These are phyloP conservation scores for Psophocarpus tetragonolobus DNA, from an alignment of 306 rosid species.

Conservation along the genomic window DNA sequence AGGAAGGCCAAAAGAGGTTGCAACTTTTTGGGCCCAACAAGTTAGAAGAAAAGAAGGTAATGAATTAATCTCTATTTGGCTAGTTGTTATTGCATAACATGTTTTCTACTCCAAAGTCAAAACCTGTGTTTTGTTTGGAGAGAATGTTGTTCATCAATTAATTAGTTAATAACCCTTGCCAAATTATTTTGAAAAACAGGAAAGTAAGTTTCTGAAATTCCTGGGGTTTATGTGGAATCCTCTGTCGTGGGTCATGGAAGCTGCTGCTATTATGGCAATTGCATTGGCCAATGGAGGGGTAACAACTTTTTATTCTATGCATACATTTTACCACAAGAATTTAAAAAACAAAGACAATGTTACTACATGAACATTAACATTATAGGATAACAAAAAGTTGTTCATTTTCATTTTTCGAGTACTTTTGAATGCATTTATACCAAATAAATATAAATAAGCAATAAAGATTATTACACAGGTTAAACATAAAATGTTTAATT, in stretches of 20 bases:
- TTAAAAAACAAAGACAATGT: neutral
- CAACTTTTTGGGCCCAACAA: constrained; percentile 71
- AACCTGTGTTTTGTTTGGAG: neutral
- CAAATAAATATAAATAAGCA: neutral
- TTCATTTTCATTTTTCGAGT: neutral
- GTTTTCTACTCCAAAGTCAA: neutral
- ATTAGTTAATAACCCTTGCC: neutral
- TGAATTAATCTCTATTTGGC: neutral
- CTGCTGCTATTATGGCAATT: constrained; percentile 85
- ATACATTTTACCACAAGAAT: neutral
- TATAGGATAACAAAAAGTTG: neutral
- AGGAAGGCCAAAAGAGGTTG: constrained; percentile 63
- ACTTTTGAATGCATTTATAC: neutral
- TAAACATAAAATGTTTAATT: neutral
- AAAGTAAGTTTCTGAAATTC: constrained; percentile 59
- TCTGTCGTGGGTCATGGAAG: constrained; percentile 87
- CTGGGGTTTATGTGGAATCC: constrained; percentile 94
- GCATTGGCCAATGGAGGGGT: constrained; percentile 87
- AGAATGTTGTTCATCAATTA: neutral
- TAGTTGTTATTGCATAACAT: neutral
- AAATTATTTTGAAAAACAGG: constrained; percentile 46
- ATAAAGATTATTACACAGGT: neutral
- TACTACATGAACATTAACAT: neutral
- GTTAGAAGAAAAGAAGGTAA: constrained; percentile 72
- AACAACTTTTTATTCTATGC: constrained; percentile 12